Conservation (phyloP, 1,139 yeast genomes). For the Pichia kudriavzevii region DNA sequence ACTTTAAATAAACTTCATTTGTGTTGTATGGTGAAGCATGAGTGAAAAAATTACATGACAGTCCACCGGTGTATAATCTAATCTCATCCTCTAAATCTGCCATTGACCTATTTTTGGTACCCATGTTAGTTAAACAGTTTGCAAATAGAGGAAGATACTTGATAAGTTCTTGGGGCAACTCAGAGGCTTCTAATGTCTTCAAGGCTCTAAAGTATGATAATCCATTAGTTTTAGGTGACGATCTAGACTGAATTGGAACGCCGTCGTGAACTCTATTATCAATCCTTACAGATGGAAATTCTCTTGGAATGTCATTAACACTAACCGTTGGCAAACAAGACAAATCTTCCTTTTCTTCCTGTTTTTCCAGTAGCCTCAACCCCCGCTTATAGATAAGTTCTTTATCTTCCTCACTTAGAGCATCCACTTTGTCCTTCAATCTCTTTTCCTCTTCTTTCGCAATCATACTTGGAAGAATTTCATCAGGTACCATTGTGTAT, state of each 20-base stretch:
- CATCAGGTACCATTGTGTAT: slow-evolving; percentile 71
- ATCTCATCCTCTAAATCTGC: slow-evolving; percentile 82
- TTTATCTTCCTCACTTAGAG: slow-evolving; percentile 49
- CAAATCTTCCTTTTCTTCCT: slow-evolving; percentile 62
- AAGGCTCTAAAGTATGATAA: slow-evolving; percentile 64
- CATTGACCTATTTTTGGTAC: slow-evolving; percentile 63
- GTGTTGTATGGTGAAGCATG: slow-evolving; percentile 49
- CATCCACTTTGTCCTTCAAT: slow-evolving; percentile 37
- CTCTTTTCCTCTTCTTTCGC: slow-evolving; percentile 50
- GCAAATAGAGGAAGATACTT: slow-evolving; percentile 72
- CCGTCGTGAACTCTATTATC: slow-evolving; percentile 28
- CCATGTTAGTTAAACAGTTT: slow-evolving; percentile 76
- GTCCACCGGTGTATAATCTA: slow-evolving; percentile 78
- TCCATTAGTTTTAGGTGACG: slow-evolving; percentile 54
- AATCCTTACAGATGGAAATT: slow-evolving; percentile 38
- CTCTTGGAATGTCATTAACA: slow-evolving; percentile 61
- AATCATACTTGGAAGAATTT: slow-evolving; percentile 41
- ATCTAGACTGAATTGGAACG: slow-evolving; percentile 22
- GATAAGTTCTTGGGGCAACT: slow-evolving; percentile 52
- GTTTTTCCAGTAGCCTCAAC: slow-evolving; percentile 49
- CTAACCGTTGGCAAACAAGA: slow-evolving; percentile 74
- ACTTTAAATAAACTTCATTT: slow-evolving; percentile 38
- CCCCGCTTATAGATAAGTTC: slow-evolving; percentile 56
- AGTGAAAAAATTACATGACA: slow-evolving; percentile 51
- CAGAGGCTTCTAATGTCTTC: slow-evolving; percentile 30